These are phyloP conservation scores for Agroathelia rolfsii DNA, from an alignment of 1,284 basidiomycete species.

Conservation along the genomic window DNA sequence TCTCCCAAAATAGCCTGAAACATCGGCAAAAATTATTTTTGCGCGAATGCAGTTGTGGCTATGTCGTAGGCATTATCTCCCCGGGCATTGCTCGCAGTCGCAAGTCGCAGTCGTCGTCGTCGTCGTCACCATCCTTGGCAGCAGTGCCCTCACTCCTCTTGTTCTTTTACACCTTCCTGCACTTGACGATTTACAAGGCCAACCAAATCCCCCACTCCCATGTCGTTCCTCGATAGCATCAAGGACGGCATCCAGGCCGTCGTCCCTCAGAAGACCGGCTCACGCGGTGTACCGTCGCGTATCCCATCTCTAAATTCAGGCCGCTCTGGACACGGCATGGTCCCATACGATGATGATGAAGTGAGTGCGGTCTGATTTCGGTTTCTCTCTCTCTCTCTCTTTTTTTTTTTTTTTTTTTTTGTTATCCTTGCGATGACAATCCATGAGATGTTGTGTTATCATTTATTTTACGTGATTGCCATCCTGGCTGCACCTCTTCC, in stretches of 20 bases:
- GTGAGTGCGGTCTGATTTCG: constrained; percentile 32
- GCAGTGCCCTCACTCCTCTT: too few species aligned
- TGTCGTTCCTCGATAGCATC: constrained; percentile 19
- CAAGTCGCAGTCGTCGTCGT: too few species aligned
- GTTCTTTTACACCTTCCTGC: too few species aligned
- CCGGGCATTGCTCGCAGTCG: too few species aligned
- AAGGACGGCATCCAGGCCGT: constrained; percentile 26
- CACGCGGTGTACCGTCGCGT: constrained; percentile 25
- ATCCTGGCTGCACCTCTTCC: constrained; percentile 18
- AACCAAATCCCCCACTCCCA: too few species aligned
- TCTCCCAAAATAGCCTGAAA: too few species aligned
- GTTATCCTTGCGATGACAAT: constrained; percentile 8
- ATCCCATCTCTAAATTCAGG: constrained; percentile 42
- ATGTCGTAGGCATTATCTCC: too few species aligned
- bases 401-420: constrained; percentile 12
- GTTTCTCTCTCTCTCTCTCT: constrained; percentile 10
- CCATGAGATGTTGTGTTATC: not conserved
- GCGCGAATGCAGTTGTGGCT: too few species aligned
- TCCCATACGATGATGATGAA: constrained; percentile 56
- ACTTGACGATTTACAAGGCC: too few species aligned
- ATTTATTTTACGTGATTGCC: constrained; percentile 46
- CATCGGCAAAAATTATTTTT: too few species aligned
- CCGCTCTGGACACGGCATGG: constrained; percentile 48
- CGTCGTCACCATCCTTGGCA: too few species aligned
- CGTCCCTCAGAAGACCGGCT: constrained; percentile 23